Evolutionary conservation across 306 rosid species (phyloP).

Genomic region (Begonia peltatifolia): DNA sequence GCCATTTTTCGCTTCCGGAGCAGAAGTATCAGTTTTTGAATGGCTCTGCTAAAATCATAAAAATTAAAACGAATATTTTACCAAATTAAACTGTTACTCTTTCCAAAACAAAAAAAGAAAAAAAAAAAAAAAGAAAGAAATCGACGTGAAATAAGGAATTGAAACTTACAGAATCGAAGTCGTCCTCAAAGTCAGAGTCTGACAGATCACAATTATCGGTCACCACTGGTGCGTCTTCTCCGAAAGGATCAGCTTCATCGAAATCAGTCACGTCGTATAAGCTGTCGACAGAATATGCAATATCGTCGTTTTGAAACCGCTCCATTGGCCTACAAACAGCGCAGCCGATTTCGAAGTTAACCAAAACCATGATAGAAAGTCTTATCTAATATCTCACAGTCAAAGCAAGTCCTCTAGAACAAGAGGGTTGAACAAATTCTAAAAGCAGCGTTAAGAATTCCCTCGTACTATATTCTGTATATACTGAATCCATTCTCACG

Average conservation of each 20-base stretch:
- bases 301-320: conserved; percentile 49
- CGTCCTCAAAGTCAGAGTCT: conserved; percentile 51
- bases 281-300: conserved; percentile 35
- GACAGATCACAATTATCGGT: conserved; percentile 5
- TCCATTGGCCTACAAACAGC: conserved; percentile 30
- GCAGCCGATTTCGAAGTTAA: background rate
- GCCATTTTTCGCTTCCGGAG: conserved; percentile 65
- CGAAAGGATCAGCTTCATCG: conserved; percentile 22
- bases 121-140: background rate
- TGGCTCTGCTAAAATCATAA: conserved; percentile 25
- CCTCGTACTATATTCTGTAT: too few species aligned
- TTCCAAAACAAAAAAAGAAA: background rate
- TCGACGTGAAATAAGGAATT: background rate
- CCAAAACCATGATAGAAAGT: background rate
- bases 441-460: too few species aligned
- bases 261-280: conserved; percentile 31
- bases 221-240: conserved; percentile 13
- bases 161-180: conserved; percentile 30
- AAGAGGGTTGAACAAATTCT: too few species aligned
- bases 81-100: background rate
- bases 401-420: too few species aligned
- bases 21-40: conserved; percentile 62
- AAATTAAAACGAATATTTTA: background rate
- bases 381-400: too few species aligned
- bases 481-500: too few species aligned